Evolutionary conservation across 495 filamentous ascomycete genomes (phyloP), one percentile per base, ranked within the genome.

Genomic region (Aspergillus cristatus): DNA sequence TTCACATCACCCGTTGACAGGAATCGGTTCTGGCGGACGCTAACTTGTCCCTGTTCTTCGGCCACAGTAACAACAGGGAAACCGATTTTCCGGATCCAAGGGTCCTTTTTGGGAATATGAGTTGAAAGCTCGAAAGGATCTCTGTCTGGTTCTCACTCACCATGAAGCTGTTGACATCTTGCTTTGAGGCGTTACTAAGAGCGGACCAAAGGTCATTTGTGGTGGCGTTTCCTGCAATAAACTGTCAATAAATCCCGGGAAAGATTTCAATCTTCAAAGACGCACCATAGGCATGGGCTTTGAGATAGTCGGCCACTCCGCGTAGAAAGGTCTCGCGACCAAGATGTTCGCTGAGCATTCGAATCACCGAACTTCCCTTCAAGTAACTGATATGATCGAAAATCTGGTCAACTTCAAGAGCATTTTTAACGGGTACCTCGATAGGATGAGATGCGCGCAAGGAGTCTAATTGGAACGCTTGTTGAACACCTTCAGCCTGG

Each of bases 351-450:
- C 84, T 85, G 41, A 98, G 62, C 91, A 96, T 96, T 47, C 91
- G 79, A 54, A 98, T 91, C 35, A 90, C 83, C 17, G 86, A 91
- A 60, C 86, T 91, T 31, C 91, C 91, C 61, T 98, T 98, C 32
- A 87, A 70, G 56, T 98, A 98, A 59, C 84, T 91, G 57, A 96
- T 95, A 51, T 80, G 75, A 58, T 96, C 90, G 56, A 96, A 96
- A 42, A 95, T 91, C 51, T 96, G 90, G 58, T 96, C 89, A 35
- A 96, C 85, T 46, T 97, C 88, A 2, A 94, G 73, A 14, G 86
- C 88, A 50, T 90, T 85, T 47, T 74, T 76, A 18, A 97, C 88
- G 0, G 85, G 83, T 10, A 96, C 90, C 56, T 96, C 89, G 42
- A 98, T 94, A 6, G 91, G 84, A 62, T 98, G 91, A 15, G 86